phyloP scores from a whole-genome alignment of 441 rosid species.

The Eruca vesicaria region DNA sequence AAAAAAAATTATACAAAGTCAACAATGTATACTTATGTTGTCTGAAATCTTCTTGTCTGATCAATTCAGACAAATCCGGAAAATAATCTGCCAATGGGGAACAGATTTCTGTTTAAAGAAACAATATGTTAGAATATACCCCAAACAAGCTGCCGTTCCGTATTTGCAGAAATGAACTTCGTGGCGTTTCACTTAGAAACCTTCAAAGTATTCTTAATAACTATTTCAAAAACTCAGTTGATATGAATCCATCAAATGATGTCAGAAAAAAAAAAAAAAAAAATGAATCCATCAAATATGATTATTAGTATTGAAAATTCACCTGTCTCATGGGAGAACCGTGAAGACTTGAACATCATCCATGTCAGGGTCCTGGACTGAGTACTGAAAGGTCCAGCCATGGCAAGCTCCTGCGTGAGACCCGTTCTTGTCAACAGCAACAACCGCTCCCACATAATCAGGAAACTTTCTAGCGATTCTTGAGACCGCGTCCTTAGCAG shows the following conservation, averaged over 20 bases:
- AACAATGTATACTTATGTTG: constrained; percentile 22
- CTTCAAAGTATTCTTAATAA: no score
- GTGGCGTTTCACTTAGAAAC: no score
- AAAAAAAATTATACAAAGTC: constrained; percentile 13
- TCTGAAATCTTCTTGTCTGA: constrained; percentile 4
- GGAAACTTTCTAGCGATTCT: constrained; percentile 75
- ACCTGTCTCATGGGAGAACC: constrained; percentile 26
- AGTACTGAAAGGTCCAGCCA: constrained; percentile 95
- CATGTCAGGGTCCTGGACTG: constrained; percentile 54
- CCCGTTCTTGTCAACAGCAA: constrained; percentile 75
- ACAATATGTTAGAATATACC: neutral
- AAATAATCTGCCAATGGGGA: neutral
- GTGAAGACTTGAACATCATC: constrained; percentile 74
- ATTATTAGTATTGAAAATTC: neutral
- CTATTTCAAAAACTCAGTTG: neutral
- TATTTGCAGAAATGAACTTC: constrained; percentile 15
- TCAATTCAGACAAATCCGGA: no score
- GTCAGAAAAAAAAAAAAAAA: no score
- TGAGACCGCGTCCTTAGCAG: constrained; percentile 77
- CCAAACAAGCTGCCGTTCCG: constrained; percentile 10
- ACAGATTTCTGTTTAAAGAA: constrained; percentile 10
- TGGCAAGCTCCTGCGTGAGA: constrained; percentile 79
- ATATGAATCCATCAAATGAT: no score
- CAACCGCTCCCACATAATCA: constrained; percentile 75
- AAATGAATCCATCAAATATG: neutral